Base-by-base conservation (phyloP, 805 yeast species). In the Lipomyces sp. region DNA sequence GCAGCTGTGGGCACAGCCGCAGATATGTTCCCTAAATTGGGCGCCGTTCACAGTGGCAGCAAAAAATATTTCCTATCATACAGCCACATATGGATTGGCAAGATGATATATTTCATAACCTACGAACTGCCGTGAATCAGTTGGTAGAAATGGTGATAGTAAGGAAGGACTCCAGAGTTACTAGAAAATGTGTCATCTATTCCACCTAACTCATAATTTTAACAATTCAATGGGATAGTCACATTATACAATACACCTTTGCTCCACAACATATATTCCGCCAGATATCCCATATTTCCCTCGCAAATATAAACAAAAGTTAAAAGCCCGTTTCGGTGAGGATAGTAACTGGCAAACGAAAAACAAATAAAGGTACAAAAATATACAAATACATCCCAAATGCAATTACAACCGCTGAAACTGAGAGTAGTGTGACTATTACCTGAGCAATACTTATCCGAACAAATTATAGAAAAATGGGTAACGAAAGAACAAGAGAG, bases 301-400 rank as follows among this genome's bases (percentile, higher is more conserved):
- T 42, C 48, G n/a, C 48, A 15, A 37, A n/a, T n/a, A 55, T 5
- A 55, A 34, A 55, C 42, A 55, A 55, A 30, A 55, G 29, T 55
- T 10, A 15, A 53, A 13, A 34, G 42, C 24, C 29, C 8, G 33
- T 33, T 15, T 29, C 37, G 42, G 18, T 13, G 13, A 55, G 34
- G 18, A 53, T 15, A 53, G n/a, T 42, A 58, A 7, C 39, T 37
- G 39, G 15, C 15, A 37, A 37, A 37, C 39, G 10, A 37, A 37
- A 37, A 37, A 37, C 39, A 37, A 37, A 57, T 32, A 32, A 18
- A 50, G 53, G 39, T 53, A 60, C 35, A 55, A 34, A 57, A 55
- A 59, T 59, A 64, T 57, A 57, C 61, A 60, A 64, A 56, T 64
- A 64, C 59, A 64, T 53, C 67, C 67, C 64, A 60, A 57, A 64